Percentiles rank a stretch among this genome's conserved stretches.
phyloP scores from a whole-genome alignment of 495 filamentous ascomycete species.

The Thermothielavioides terrestris region DNA sequence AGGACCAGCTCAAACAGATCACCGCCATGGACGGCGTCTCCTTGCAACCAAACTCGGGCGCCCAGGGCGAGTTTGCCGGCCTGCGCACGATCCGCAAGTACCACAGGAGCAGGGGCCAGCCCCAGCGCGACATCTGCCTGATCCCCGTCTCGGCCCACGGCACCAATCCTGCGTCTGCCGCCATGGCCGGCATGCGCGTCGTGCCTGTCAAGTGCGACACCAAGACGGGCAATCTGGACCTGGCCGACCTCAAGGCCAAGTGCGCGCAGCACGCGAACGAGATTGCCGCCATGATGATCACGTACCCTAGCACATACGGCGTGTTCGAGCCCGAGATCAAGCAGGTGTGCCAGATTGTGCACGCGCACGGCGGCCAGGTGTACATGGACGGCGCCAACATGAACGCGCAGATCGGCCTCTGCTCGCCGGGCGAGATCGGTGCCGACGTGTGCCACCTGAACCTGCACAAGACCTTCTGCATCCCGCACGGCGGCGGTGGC shows the following conservation, averaged over 20 bases:
- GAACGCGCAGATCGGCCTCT: constrained; percentile 97
- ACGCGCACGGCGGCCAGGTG: constrained; percentile 83
- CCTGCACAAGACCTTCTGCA: constrained; percentile 98
- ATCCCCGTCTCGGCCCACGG: constrained; percentile 97
- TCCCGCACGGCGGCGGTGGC: constrained; percentile 93
- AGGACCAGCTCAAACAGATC: constrained; percentile 70
- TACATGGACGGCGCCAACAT: constrained; percentile 99
- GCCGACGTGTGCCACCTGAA: constrained; percentile 98
- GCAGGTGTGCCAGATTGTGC: constrained; percentile 77
- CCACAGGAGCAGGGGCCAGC: constrained; percentile 53
- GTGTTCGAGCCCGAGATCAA: constrained; percentile 92
- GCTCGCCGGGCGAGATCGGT: constrained; percentile 93
- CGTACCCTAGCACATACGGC: constrained; percentile 94
- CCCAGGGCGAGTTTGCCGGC: constrained; percentile 93
- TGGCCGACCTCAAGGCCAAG: constrained; percentile 77
- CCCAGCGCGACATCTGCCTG: constrained; percentile 83
- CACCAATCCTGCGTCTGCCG: constrained; percentile 92
- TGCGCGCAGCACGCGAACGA: constrained; percentile 79
- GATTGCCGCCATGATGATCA: constrained; percentile 95
- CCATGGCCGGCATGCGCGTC: constrained; percentile 97
- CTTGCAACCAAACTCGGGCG: constrained; percentile 93
- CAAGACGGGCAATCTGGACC: constrained; percentile 82
- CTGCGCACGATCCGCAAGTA: constrained; percentile 88
- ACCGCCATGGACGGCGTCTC: constrained; percentile 89
- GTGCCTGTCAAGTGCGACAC: constrained; percentile 87